Evolutionary conservation across 78 protist species (phyloP).

Genomic region (Dictyostelium purpureum): DNA sequence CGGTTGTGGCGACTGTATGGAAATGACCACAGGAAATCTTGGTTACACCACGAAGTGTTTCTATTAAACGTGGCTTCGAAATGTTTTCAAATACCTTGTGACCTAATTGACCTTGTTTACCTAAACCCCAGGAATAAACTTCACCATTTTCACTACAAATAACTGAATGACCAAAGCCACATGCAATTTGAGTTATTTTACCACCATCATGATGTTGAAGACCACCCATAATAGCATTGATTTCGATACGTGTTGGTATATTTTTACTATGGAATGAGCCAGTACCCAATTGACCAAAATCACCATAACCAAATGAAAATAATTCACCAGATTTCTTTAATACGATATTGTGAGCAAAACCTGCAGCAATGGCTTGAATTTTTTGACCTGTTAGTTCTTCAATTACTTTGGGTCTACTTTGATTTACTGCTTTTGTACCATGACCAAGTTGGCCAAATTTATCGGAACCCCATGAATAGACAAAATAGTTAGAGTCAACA

Average conservation of each 20-base stretch:
- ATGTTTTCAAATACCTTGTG: conserved; percentile 15
- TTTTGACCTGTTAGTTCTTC: conserved; percentile 60
- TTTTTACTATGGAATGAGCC: not conserved
- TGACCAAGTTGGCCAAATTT: conserved; percentile 78
- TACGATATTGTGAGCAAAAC: conserved; percentile 59
- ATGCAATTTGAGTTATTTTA: conserved; percentile 20
- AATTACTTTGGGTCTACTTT: conserved; percentile 48
- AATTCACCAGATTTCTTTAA: conserved; percentile 58
- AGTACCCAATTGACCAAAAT: conserved; percentile 70
- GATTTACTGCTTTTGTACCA: conserved; percentile 23
- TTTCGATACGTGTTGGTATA: conserved; percentile 42
- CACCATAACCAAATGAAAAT: conserved; percentile 57
- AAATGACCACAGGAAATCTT: conserved; percentile 65
- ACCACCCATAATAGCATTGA: conserved; percentile 5
- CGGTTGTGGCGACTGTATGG: conserved; percentile 63
- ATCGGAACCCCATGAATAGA: conserved; percentile 71
- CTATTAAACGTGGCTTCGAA: conserved; percentile 21
- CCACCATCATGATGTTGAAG: conserved; percentile 28
- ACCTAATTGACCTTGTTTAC: conserved; percentile 69
- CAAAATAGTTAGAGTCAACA: conserved; percentile 1
- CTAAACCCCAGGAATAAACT: conserved; percentile 65
- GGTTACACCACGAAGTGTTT: conserved; percentile 31
- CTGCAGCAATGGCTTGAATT: conserved; percentile 36
- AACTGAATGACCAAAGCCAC: conserved; percentile 60
- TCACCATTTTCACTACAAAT: conserved; percentile 72